Evolutionary conservation across 108 stramenopile genomes (phyloP).

Genomic region (Conticribra guillardii): DNA sequence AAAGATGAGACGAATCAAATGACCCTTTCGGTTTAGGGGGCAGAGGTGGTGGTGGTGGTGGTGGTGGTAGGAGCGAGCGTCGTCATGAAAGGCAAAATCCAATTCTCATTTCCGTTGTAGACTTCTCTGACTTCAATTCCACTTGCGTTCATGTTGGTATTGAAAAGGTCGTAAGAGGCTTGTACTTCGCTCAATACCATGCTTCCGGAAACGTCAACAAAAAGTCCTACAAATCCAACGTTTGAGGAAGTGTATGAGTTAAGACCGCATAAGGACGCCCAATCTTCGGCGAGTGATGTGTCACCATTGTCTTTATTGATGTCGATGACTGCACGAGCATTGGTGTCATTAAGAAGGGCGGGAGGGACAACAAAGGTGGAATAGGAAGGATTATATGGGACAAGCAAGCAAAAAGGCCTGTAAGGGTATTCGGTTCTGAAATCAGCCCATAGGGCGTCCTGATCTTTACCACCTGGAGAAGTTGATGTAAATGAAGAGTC

Average conservation of each 20-base stretch:
- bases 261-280: slow-evolving; percentile 7
- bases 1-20: too few relatives aligned
- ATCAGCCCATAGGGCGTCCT: background rate
- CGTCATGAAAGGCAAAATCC: slow-evolving; percentile 43
- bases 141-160: background rate
- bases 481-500: background rate
- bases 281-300: background rate
- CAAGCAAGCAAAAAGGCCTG: background rate
- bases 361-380: background rate
- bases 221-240: slow-evolving; percentile 22
- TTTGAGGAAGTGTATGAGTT: background rate
- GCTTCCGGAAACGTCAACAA: slow-evolving; percentile 25
- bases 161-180: slow-evolving; percentile 15
- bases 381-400: background rate
- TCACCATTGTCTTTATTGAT: slow-evolving; percentile 10
- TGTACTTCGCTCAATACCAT: slow-evolving; percentile 8
- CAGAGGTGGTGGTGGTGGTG: too few relatives aligned
- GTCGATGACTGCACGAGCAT: background rate
- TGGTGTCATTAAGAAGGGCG: background rate
- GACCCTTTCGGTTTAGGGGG: too few relatives aligned
- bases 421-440: background rate
- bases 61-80: slow-evolving; percentile 1
- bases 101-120: slow-evolving; percentile 17
- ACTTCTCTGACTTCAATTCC: slow-evolving; percentile 15
- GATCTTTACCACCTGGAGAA: background rate